Conservation (phyloP, 306 rosid genomes). For the Carpinus fangiana region DNA sequence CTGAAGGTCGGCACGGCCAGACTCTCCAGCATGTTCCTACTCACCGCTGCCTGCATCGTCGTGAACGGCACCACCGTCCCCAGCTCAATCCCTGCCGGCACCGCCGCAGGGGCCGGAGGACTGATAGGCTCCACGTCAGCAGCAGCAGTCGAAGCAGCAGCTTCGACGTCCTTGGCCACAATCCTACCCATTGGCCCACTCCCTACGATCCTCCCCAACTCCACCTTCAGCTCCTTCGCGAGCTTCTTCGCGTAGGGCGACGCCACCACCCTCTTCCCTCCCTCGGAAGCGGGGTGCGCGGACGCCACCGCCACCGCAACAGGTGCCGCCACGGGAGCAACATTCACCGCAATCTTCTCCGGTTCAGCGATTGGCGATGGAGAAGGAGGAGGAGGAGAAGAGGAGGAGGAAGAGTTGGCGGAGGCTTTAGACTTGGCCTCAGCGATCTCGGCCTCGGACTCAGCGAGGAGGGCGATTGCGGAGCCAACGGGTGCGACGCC, state of each 20-base stretch:
- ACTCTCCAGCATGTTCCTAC: constrained; percentile 90
- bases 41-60: constrained; percentile 94
- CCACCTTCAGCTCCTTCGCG: constrained; percentile 84
- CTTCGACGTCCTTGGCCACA: constrained; percentile 93
- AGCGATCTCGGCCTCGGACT: constrained; percentile 73
- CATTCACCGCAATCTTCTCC: constrained; percentile 35
- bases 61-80: constrained; percentile 91
- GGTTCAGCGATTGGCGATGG: constrained; percentile 26
- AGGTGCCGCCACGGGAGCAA: constrained; percentile 18
- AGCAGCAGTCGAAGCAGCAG: constrained; percentile 45
- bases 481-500: constrained; percentile 84
- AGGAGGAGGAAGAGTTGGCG: constrained; percentile 30
- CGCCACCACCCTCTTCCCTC: constrained; percentile 87
- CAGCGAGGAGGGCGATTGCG: constrained; percentile 87
- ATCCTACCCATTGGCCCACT: constrained; percentile 88
- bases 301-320: constrained; percentile 39
- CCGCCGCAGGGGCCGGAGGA: not conserved
- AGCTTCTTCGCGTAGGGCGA: constrained; percentile 95
- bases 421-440: constrained; percentile 68
- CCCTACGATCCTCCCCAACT: constrained; percentile 61
- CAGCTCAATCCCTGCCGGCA: constrained; percentile 46
- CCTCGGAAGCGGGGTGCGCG: constrained; percentile 85
- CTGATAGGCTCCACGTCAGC: constrained; percentile 20
- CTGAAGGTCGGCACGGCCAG: constrained; percentile 81
- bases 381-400: constrained; percentile 21